Conservation (phyloP, 2,329 filamentous ascomycete species). For the Sarocladium kiliense region DNA sequence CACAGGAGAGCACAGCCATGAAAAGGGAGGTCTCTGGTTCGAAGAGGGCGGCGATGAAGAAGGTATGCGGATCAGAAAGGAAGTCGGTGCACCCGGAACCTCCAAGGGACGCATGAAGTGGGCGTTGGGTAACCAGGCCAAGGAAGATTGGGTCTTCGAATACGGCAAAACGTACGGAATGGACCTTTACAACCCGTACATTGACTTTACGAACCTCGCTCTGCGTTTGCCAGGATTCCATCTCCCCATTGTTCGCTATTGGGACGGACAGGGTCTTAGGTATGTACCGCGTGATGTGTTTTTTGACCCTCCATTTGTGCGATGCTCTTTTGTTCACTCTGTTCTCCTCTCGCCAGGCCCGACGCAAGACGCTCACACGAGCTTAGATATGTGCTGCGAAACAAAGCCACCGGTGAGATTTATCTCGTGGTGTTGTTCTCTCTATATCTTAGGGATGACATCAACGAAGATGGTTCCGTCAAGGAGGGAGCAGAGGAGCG, state of each 20-base stretch:
- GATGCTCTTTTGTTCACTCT: slow-evolving; percentile 16
- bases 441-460: slow-evolving; percentile 63
- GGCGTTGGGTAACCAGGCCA: slow-evolving; percentile 45
- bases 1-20: slow-evolving; percentile 37
- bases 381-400: slow-evolving; percentile 88
- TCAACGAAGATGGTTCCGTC: slow-evolving; percentile 53
- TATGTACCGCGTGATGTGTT: slow-evolving; percentile 35
- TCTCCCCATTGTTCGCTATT: slow-evolving; percentile 69
- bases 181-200: slow-evolving; percentile 85
- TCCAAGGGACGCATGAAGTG: slow-evolving; percentile 54
- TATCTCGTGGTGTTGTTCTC: slow-evolving; percentile 81
- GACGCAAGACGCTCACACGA: slow-evolving; percentile 64
- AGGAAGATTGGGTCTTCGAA: slow-evolving; percentile 50
- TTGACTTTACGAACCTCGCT: slow-evolving; percentile 75
- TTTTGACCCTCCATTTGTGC: slow-evolving; percentile 10
- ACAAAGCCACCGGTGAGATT: slow-evolving; percentile 65
- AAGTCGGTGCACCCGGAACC: slow-evolving; percentile 45
- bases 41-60: slow-evolving; percentile 61
- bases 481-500: slow-evolving; percentile 35
- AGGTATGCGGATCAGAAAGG: slow-evolving; percentile 40
- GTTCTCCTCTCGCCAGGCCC: slow-evolving; percentile 18
- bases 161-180: slow-evolving; percentile 47
- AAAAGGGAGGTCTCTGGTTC: slow-evolving; percentile 50
- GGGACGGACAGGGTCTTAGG: slow-evolving; percentile 74
- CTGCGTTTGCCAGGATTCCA: slow-evolving; percentile 68